phyloP scores from a whole-genome alignment of 108 stramenopile species.

The Cyclotella kingstonii region DNA sequence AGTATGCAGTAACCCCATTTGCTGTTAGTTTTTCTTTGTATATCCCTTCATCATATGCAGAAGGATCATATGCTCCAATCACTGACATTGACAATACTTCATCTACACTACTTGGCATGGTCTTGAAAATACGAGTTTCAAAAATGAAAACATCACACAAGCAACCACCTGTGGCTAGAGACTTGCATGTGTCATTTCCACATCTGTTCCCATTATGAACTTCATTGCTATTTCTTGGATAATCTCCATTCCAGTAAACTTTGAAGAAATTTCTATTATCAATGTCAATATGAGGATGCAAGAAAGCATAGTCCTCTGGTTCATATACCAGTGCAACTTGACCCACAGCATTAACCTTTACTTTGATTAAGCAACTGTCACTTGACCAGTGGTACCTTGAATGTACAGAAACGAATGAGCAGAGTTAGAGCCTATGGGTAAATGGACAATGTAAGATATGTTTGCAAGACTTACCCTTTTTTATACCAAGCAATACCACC shows the following conservation, averaged over 20 bases:
- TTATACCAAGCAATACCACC: slow-evolving; percentile 21
- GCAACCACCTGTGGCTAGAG: slow-evolving; percentile 34
- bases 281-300: slow-evolving; percentile 27
- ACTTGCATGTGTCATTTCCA: slow-evolving; percentile 26
- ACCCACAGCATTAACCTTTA: slow-evolving; percentile 55
- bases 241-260: slow-evolving; percentile 31
- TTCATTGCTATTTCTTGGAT: slow-evolving; percentile 36
- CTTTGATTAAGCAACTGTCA: slow-evolving; percentile 44
- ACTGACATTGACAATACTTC: slow-evolving; percentile 36
- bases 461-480: slow-evolving; percentile 9
- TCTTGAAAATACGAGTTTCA: slow-evolving; percentile 28
- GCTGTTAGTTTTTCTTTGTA: slow-evolving; percentile 1
- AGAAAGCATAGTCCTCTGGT: slow-evolving; percentile 19
- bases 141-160: slow-evolving; percentile 26
- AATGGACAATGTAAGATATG: background rate
- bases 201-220: slow-evolving; percentile 24
- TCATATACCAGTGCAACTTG: slow-evolving; percentile 60
- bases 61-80: slow-evolving; percentile 42
- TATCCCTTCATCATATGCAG: slow-evolving; percentile 23
- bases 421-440: background rate
- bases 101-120: slow-evolving; percentile 38
- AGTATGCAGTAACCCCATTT: slow-evolving; percentile 40
- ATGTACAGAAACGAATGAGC: background rate
- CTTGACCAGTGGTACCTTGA: slow-evolving; percentile 47
- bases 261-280: slow-evolving; percentile 48